Base-by-base conservation (phyloP, 306 rosid species). In the Medicago ruthenica region DNA sequence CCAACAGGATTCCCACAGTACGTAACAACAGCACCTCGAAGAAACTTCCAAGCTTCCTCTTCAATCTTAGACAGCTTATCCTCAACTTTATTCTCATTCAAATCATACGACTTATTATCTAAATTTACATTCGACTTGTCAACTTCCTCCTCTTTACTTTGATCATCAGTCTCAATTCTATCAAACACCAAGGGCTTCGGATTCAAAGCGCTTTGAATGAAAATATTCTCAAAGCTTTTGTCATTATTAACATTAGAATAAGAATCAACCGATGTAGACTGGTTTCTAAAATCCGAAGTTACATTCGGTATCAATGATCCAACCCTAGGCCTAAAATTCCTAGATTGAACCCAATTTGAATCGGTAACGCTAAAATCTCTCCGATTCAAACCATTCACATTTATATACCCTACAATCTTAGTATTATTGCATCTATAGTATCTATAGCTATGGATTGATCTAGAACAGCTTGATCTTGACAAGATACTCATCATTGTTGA, bases 1-100 rank as follows among this genome's bases (percentile, higher is more conserved):
- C 98, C 98, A 74, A 89, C 89, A 0, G 97, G 96, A 85, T 73
- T 83, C 67, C 96, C 96, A 78, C 96, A 89, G 71, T 91, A 93
- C 42, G 79, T 87, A 47, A 91, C 93, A 59, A 93, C 83, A 1
- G 96, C 83, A 74, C 74, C 83, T 63, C 73, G 87, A 66, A 93
- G 96, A 84, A 93, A 80, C 70, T 68, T 75, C 98, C 98, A 93
- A 21, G 97, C 96, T 47, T 93, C 97, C 81, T 83, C 79, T 86
- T 91, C 96, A 68, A 74, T 83, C 72, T 79, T 79, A 8, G 97
- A 84, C 62, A 50, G 62, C 85, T 91, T 82, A 75, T 81, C 81
- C 85, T 83, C 89, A 75, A 57, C 76, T 86, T 80, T 86, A 62
- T 34, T 53, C 81, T 85, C 87, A 70, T 71, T 74, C 83, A 89